These are phyloP conservation scores for Arthrobotrys megalospora DNA, from an alignment of 2,329 filamentous ascomycete genomes.

Conservation along the genomic window DNA sequence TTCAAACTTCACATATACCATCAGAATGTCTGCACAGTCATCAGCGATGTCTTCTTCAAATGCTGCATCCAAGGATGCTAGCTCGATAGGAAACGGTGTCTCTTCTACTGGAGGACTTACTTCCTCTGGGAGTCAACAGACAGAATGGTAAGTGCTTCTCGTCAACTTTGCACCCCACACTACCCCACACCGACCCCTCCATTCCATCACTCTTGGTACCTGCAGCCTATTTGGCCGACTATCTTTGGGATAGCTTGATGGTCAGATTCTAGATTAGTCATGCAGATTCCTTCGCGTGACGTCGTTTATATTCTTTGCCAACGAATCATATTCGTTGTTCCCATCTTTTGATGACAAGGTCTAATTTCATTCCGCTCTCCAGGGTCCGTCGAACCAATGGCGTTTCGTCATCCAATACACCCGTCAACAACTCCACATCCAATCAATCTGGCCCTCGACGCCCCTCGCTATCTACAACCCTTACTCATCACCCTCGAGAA, in stretches of 20 bases:
- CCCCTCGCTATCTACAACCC: conserved; percentile 65
- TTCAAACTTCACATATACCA: conserved; percentile 6
- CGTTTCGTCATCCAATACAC: conserved; percentile 44
- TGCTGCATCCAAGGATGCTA: conserved; percentile 46
- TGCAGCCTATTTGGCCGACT: background rate
- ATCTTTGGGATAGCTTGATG: conserved; percentile 2
- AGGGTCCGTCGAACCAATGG: conserved; percentile 60
- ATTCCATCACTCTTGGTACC: conserved; percentile 29
- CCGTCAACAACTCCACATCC: conserved; percentile 58
- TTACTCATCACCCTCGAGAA: conserved; percentile 63
- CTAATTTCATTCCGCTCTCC: conserved; percentile 39
- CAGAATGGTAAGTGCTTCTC: conserved; percentile 45
- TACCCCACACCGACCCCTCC: conserved; percentile 59
- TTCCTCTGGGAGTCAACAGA: conserved; percentile 53
- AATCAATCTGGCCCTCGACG: conserved; percentile 62
- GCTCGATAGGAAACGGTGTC: conserved; percentile 57
- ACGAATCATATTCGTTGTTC: conserved; percentile 17
- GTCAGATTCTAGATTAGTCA: background rate
- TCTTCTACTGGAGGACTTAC: conserved; percentile 35
- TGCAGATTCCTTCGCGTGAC: conserved; percentile 14
- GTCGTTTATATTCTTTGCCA: background rate
- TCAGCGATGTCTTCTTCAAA: conserved; percentile 56
- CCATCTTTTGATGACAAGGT: background rate
- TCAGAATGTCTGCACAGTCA: conserved; percentile 49
- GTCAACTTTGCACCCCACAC: conserved; percentile 4